Base-by-base conservation (phyloP, 1,284 basidiomycete species). In the Spongiforma sp. region DNA sequence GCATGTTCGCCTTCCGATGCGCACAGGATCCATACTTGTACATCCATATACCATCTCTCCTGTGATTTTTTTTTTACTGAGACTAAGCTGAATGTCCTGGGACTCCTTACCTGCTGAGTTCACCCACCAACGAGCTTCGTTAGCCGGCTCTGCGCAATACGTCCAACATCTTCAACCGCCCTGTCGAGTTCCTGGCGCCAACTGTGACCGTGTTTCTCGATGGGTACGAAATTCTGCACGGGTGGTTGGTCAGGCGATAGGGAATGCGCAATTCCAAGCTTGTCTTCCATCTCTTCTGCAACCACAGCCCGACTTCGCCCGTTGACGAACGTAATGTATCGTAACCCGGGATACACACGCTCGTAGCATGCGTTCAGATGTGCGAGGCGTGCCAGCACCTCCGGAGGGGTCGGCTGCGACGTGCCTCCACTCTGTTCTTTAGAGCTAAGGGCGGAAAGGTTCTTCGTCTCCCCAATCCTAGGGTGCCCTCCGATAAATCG, bases 241-340 rank as follows among this genome's bases (percentile, higher is more conserved):
- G 71, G 53, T 3, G 86, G 86, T 48, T 81, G 68, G 48, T 81
- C 75, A 12, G 80, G 72, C 43, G 77, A 82, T 60, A 84, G 71
- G 11, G 84, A 85, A 74, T 83, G 85, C 59, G 77, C 72, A 39
- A 87, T 72, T n/a, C 79, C 81, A 41, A 95, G 80, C 63, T 81
- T 81, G 58, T 80, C 82, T 76, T 96, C 93, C 84, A 97, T 88
- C 78, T 95, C 94, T 67, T 87, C 83, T 54, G 89, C 88, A 68
- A 97, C 89, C 55, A 78, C 84, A 33, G 84, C 83, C 55, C 95
- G 83, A 61, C 86, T 84, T 62, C 95, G 84, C 37, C 93, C 93
- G 73, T 95, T 94, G 54, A 97, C 95, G 73, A 96, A 97, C 5
- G 94, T 96, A 78, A 96, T 93, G 73, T 94, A 97, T 32, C 91